phyloP scores from a whole-genome alignment of 805 yeast genomes.

The Candida vartiovaarae region DNA sequence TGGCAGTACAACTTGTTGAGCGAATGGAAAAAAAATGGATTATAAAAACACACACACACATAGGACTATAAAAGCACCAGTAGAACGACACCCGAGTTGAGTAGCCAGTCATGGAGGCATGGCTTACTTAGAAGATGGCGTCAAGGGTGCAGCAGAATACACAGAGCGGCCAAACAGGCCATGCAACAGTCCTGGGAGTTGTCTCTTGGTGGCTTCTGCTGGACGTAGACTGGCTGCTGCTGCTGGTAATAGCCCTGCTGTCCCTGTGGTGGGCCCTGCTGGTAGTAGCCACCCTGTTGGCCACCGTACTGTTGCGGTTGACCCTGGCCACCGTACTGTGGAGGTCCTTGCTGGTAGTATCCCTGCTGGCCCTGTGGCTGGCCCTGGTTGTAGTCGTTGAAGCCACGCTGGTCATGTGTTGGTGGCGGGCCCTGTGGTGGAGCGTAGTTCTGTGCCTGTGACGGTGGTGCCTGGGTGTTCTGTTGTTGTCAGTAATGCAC shows the following conservation, averaged over 20 bases:
- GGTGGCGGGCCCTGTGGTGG: conserved; percentile 16
- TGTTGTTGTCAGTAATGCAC: not conserved
- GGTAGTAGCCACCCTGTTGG: conserved; percentile 28
- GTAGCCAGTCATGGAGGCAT: too few species aligned
- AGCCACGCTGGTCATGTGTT: conserved; percentile 1
- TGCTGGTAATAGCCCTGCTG: conserved; percentile 39
- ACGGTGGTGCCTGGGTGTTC: conserved; percentile 5
- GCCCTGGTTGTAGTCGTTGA: conserved; percentile 11
- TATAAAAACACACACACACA: too few species aligned
- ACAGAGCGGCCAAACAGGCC: conserved; percentile 48
- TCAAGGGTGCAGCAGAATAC: conserved; percentile 52
- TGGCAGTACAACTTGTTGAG: conserved; percentile 12
- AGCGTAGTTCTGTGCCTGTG: conserved; percentile 8
- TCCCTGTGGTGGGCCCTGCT: conserved; percentile 25
- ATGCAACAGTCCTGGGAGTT: conserved; percentile 38
- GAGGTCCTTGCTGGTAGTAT: conserved; percentile 14
- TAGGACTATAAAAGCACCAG: not conserved
- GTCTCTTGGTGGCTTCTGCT: conserved; percentile 38
- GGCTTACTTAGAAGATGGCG: conserved; percentile 32
- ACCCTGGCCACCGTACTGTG: conserved; percentile 9
- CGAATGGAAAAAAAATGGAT: too few species aligned
- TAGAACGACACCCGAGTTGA: not conserved
- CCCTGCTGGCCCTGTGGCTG: conserved; percentile 16
- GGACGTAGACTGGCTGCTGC: conserved; percentile 47
- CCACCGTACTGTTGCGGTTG: conserved; percentile 12